Evolutionary conservation across 306 rosid genomes (phyloP).

Genomic region (Quercus wislizeni): DNA sequence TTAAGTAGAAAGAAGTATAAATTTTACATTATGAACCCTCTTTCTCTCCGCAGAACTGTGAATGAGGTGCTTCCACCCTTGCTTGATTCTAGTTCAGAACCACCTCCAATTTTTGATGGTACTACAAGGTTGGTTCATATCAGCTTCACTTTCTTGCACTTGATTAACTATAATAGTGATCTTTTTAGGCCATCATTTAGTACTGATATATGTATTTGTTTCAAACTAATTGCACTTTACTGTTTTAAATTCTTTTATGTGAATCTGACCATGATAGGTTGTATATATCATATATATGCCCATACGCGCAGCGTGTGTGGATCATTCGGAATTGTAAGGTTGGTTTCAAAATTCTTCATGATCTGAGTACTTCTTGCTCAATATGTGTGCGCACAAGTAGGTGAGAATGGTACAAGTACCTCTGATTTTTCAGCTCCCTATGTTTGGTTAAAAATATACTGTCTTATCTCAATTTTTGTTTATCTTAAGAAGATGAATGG

Average conservation of each 20-base stretch:
- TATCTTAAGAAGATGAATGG: background rate
- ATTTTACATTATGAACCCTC: background rate
- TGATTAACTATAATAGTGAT: background rate
- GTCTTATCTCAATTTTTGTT: background rate
- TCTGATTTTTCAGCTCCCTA: too few species aligned
- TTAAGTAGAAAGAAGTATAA: too few species aligned
- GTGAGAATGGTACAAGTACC: background rate
- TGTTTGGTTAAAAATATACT: background rate
- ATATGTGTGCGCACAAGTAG: background rate
- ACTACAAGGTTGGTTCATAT: slow-evolving; percentile 56
- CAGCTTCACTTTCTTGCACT: background rate
- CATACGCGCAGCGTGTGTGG: slow-evolving; percentile 88
- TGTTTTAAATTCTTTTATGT: background rate
- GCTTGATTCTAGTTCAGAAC: slow-evolving; percentile 63
- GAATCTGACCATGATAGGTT: slow-evolving; percentile 30
- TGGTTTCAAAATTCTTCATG: slow-evolving; percentile 1
- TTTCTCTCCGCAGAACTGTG: slow-evolving; percentile 20
- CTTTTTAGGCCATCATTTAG: background rate
- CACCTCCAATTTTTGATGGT: slow-evolving; percentile 74
- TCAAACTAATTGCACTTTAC: background rate
- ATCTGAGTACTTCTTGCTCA: slow-evolving; percentile 2
- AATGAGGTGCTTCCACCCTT: slow-evolving; percentile 58
- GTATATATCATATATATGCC: slow-evolving; percentile 77
- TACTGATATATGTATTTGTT: background rate
- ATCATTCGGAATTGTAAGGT: slow-evolving; percentile 83